Evolutionary conservation across 805 yeast species (phyloP), one percentile per base, ranked within the genome.

Genomic region (Candida fluviatilis): DNA sequence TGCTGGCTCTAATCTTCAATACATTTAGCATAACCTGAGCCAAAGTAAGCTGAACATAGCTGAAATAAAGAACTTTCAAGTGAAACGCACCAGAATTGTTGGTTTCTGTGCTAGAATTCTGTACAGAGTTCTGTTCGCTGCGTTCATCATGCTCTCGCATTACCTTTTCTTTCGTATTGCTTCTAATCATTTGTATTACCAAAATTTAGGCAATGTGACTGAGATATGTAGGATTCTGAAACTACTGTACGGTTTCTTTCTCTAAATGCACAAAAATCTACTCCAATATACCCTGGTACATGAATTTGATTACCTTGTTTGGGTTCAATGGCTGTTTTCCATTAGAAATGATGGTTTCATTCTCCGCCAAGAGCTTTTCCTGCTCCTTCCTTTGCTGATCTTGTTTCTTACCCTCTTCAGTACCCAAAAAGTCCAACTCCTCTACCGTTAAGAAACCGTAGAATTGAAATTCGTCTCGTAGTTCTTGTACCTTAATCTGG

Each of bases 371-470:
- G 45, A 18, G 45, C 38, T 35, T 58, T n/a, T 37, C 36, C 16
- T 58, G 36, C 6, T 44, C 56, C 34, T 49, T 49, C 39, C 48
- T 60, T 23, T 36, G 45, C 17, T 48, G 52, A 2, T 54, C 46
- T 35, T 63, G 63, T 36, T 49, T 45, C 39, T 56, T 55, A 0
- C 68, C 69, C 27, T 56, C 58, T n/a, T 52, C 60, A 2, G 62
- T 56, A 28, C 62, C 60, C 37, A 57, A 34, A 35, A 50, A 41
- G 26, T 55, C 52, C 35, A 60, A 40, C 39, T 82, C 84, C 24
- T 71, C 68, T 29, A 69, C 71, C 0, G 82, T 76, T 27, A 71
- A 58, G 46, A 78, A 74, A 11, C 89, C 89, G 23, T 74, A 71
- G 62, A 82, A 83, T 25, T 76, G 75, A 49, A 76, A 80, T 28